Evolutionary conservation across 1,284 basidiomycete genomes (phyloP), one percentile per base, ranked within the genome.

Genomic region (Fomitopsis schrenkii): DNA sequence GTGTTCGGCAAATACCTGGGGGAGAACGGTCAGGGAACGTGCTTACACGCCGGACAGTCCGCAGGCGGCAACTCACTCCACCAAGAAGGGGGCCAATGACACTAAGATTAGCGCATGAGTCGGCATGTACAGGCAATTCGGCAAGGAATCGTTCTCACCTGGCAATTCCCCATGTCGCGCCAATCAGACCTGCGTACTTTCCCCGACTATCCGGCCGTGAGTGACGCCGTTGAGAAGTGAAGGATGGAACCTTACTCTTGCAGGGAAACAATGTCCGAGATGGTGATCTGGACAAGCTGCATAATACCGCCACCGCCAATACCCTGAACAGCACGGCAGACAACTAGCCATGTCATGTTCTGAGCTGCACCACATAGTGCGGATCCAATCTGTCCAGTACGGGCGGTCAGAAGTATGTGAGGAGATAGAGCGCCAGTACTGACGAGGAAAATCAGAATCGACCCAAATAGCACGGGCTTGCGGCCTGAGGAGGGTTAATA

Each of bases 341-440:
- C 79, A 48, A 91, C 85, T 15, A 95, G 76, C 92, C 79, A 88
- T 2, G 77, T 81, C 83, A 93, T 90, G 62, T 67, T 86, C 70
- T 95, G 87, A 0, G 93, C 92, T 1, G 91, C 88, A 14, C 92
- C 93, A 66, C 91, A 94, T 61, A 95, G 73, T 0, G 90, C 91
- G 1, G 90, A 93, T 6, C 91, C 93, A 63, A 93, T 72, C 82
- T 90, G 59, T 15, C n/a, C 33, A 40, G 50, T 22, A 42, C 19
- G 48, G 40, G 14, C n/a, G 38, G 12, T 36, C 28, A 53, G 17
- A 44, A 14, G 30, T 6, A 4, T 15, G 35, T 33, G 52, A 63
- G n/a, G 59, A 59, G 17, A 17, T 9, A 33, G 35, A 15, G 33
- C 40, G 40, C 14, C 50, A 10, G 42, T 77, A 48, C 68, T 50